phyloP scores from a whole-genome alignment of 2,329 filamentous ascomycete species.

The Fusarium succisae region DNA sequence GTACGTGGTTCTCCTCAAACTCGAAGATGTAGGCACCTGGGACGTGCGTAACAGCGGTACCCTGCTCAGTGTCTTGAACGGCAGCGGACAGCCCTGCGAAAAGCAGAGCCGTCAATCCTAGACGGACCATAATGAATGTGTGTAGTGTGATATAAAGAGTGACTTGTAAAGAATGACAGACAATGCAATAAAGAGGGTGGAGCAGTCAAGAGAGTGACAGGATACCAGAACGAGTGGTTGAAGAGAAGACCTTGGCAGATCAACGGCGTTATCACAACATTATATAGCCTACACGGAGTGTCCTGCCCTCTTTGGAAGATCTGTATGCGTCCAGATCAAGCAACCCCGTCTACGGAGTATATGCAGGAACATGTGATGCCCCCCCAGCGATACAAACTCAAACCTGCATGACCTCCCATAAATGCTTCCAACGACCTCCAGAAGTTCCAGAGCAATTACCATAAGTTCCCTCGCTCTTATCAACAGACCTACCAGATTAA shows the following conservation, averaged over 20 bases:
- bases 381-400: not conserved
- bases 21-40: slow-evolving; percentile 63
- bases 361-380: not conserved
- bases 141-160: slow-evolving; percentile 2
- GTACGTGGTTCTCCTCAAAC: slow-evolving; percentile 59
- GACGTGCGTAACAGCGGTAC: slow-evolving; percentile 16
- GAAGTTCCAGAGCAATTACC: slow-evolving; percentile 9
- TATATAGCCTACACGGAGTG: not conserved
- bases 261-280: not conserved
- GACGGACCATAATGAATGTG: slow-evolving; percentile 15
- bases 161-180: slow-evolving; percentile 1
- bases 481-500: slow-evolving; percentile 9
- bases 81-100: slow-evolving; percentile 26
- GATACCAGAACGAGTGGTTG: not conserved
- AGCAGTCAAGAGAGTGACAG: not conserved
- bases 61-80: slow-evolving; percentile 8
- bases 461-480: slow-evolving; percentile 15
- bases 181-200: not conserved
- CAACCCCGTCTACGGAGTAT: not conserved
- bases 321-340: not conserved
- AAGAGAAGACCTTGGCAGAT: slow-evolving; percentile 4
- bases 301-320: not conserved
- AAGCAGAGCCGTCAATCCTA: slow-evolving; percentile 22
- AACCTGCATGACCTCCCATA: not conserved
- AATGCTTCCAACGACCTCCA: not conserved